Conservation (phyloP, 2,329 filamentous ascomycete species). For the Colletotrichum liriopes region DNA sequence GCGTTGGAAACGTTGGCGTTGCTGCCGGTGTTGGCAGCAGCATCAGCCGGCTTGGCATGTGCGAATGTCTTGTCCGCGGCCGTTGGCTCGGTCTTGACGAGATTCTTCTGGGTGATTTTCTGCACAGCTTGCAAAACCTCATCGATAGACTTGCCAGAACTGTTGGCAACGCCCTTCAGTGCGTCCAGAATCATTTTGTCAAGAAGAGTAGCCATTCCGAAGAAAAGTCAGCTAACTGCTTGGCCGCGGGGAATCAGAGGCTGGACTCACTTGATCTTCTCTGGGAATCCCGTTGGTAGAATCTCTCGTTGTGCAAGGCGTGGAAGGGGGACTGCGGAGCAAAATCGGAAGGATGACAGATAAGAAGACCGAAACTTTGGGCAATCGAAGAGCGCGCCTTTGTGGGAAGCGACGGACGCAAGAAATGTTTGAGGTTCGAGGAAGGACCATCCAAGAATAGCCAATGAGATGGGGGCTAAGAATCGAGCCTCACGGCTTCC, state of each 20-base stretch:
- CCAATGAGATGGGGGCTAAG: background rate
- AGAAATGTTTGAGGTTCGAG: background rate
- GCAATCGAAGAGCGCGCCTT: background rate
- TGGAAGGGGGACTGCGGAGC: background rate
- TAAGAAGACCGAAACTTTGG: no score
- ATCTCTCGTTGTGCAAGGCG: no score
- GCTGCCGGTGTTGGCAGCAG: background rate
- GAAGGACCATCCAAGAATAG: background rate
- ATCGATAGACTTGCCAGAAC: background rate
- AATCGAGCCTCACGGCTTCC: background rate
- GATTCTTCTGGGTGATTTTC: background rate
- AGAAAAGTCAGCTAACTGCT: background rate
- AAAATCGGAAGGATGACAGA: background rate
- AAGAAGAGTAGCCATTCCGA: background rate
- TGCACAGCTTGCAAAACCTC: background rate
- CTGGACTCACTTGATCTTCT: background rate
- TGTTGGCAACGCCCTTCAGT: background rate
- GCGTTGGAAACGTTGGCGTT: background rate
- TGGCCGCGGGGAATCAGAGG: no score
- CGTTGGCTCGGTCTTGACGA: background rate
- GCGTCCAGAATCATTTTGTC: background rate
- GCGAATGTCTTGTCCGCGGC: rapidly evolving
- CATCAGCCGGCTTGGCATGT: no score
- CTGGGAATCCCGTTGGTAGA: background rate
- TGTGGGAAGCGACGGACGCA: no score